Conservation (phyloP, 2,329 filamentous ascomycete species). For the Cucurbitaria berberidis region DNA sequence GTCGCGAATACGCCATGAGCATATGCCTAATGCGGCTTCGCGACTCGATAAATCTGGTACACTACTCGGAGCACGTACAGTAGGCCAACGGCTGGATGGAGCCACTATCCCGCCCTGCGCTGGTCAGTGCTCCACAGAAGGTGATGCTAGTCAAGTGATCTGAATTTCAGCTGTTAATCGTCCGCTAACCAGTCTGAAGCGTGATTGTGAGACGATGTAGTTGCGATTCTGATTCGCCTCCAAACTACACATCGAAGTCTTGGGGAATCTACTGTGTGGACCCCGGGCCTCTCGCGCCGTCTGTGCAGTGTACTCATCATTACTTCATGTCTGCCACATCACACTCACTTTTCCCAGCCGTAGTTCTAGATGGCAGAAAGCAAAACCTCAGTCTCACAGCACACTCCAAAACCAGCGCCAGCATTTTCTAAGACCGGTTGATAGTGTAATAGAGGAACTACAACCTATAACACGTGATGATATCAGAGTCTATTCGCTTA, state of each 20-base stretch:
- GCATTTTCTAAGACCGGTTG: background rate
- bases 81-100: slow-evolving; percentile 21
- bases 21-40: background rate
- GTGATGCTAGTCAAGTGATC: background rate
- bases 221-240: too few species aligned
- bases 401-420: background rate
- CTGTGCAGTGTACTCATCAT: background rate
- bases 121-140: background rate
- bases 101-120: slow-evolving; percentile 4
- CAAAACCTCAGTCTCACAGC: background rate
- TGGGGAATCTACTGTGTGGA: background rate
- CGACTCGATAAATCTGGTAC: slow-evolving; percentile 16
- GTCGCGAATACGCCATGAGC: background rate
- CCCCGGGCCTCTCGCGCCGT: background rate
- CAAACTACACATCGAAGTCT: too few species aligned
- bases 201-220: background rate
- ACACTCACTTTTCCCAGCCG: background rate
- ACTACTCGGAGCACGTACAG: slow-evolving; percentile 20
- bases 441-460: background rate
- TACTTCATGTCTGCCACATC: background rate
- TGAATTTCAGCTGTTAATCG: background rate
- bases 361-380: background rate
- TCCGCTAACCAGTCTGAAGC: background rate
- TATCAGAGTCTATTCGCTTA: background rate
- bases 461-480: background rate